These are phyloP conservation scores for Lizanozyma gosingica DNA, from an alignment of 1,139 yeast genomes.

Conservation along the genomic window DNA sequence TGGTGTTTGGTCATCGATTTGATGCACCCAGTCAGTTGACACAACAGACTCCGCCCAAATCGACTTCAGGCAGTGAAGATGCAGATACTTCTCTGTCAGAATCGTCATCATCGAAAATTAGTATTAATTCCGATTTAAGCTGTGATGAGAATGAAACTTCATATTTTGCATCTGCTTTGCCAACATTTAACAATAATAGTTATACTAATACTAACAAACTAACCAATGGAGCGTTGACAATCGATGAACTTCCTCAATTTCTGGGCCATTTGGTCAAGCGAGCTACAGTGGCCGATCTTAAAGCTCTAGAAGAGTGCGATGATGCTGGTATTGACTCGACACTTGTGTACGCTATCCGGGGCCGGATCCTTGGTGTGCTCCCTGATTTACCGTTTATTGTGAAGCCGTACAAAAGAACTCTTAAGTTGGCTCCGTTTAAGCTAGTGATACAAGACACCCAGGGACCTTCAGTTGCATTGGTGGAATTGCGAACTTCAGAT, in stretches of 20 bases:
- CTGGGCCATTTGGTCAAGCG: background rate
- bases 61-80: background rate
- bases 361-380: background rate
- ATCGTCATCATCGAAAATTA: background rate
- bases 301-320: no score
- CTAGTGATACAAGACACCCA: slow-evolving; percentile 1
- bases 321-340: background rate
- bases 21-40: background rate
- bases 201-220: no score
- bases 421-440: slow-evolving; percentile 1
- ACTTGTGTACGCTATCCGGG: background rate
- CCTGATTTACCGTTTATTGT: slow-evolving; percentile 1
- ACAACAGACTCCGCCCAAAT: background rate
- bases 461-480: slow-evolving; percentile 1
- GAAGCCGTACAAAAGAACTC: slow-evolving; percentile 1
- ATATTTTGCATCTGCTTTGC: no score
- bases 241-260: background rate
- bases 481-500: background rate
- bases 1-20: background rate
- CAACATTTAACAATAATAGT: no score
- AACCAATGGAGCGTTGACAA: no score
- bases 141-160: background rate
- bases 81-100: background rate
- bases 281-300: background rate
- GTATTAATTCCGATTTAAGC: background rate